Conservation (phyloP, 306 rosid genomes). For the Cotoneaster glaucophyllus region DNA sequence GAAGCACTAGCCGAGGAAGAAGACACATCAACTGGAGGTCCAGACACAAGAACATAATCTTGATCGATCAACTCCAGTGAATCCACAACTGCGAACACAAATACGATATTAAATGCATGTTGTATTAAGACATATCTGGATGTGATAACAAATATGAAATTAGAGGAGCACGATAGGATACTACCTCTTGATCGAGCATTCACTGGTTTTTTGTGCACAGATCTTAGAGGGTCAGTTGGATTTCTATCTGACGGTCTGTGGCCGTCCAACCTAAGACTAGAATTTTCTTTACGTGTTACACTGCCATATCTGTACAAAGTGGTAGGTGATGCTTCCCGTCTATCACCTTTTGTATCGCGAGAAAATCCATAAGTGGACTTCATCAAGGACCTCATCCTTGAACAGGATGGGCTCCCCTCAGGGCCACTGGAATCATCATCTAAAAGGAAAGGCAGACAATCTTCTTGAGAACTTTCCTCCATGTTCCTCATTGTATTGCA, state of each 20-base stretch:
- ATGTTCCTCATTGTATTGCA: conserved; percentile 38
- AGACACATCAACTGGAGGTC: conserved; percentile 66
- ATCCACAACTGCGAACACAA: conserved; percentile 55
- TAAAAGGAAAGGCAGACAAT: conserved; percentile 75
- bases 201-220: conserved; percentile 34
- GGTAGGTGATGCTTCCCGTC: conserved; percentile 38
- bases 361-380: conserved; percentile 82
- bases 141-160: conserved; percentile 14
- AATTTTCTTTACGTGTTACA: conserved; percentile 39
- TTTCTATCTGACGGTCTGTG: conserved; percentile 40
- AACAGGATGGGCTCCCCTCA: conserved; percentile 65
- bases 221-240: conserved; percentile 32
- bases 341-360: conserved; percentile 47
- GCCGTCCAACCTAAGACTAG: conserved; percentile 38
- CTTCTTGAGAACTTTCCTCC: conserved; percentile 74
- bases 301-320: conserved; percentile 34
- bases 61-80: conserved; percentile 77
- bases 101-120: conserved; percentile 11
- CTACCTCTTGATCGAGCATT: conserved; percentile 55
- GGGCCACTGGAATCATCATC: conserved; percentile 84
- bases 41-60: conserved; percentile 95
- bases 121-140: conserved; percentile 11
- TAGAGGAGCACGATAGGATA: background rate
- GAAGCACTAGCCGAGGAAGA: conserved; percentile 55
- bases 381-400: conserved; percentile 51